Base-by-base conservation (phyloP, 805 yeast genomes). In the Torulaspora quercuum region DNA sequence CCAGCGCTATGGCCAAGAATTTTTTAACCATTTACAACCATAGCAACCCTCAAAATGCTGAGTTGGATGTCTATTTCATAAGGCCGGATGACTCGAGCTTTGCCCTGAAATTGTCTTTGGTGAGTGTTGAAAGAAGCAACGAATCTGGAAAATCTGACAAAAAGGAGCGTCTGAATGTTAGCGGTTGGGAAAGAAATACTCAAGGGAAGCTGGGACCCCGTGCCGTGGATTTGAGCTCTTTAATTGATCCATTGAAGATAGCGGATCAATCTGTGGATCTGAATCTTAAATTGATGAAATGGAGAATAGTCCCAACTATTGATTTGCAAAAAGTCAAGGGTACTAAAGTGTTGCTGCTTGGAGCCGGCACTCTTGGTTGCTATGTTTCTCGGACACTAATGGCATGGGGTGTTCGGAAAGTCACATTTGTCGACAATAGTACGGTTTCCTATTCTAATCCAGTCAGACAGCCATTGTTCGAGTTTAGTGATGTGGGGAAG, bases 361-460 rank as follows among this genome's bases (percentile, higher is more conserved):
- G 99, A 0, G 84, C 97, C 0, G 99, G 99, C 5, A 92, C 99
- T 3, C 68, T 94, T 6, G 99, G 98, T 0, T 82, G 94, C 41
- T 90, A 90, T 53, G 90, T 92, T 5, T 74, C 94, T 0, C 69
- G 99, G 37, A 82, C 84, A 0, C 63, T 92, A 18, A 57, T 92
- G 59, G 97, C 95, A 1, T 92, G 98, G 98, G 98, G 98, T 3
- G 89, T 89, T 0, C 66, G 86, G 29, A 68, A 77, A 22, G 80
- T 92, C 12, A 82, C 96, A 0, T 79, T 92, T 61, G 90, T 92
- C 3, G 99, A 92, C 59, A 86, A 76, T 57, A 95, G 97, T 2
- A 68, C 73, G 15, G 87, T 94, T 0, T 87, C 97, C 3, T 87
- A 79, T 61, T 85, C 95, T 7, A 92, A 92, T 51, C 98, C 98